Conservation (phyloP, 2,329 filamentous ascomycete species). For the Arthroderma sp. region DNA sequence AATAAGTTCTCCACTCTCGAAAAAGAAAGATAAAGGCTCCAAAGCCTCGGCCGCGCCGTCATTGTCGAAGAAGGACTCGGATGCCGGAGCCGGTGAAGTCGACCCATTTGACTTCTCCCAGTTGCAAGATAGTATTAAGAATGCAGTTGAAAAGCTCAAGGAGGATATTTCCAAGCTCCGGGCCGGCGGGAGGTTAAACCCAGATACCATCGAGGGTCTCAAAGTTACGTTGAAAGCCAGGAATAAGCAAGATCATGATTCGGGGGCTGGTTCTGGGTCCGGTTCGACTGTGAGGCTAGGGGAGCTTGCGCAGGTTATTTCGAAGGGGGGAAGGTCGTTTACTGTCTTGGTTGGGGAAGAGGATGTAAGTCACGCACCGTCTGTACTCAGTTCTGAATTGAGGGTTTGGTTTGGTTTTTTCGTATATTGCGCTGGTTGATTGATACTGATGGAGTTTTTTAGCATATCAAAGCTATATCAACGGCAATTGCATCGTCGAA, state of each 20-base stretch:
- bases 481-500: conserved; percentile 31
- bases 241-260: conserved; percentile 29
- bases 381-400: not conserved
- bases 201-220: conserved; percentile 47
- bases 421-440: not conserved
- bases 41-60: conserved; percentile 22
- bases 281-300: conserved; percentile 43
- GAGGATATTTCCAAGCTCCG: conserved; percentile 50
- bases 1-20: conserved; percentile 29
- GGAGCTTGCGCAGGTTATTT: conserved; percentile 55
- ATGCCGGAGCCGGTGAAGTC: conserved; percentile 18
- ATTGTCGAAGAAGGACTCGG: conserved; percentile 15
- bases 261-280: conserved; percentile 11
- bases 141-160: conserved; percentile 43
- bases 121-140: conserved; percentile 43
- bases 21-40: conserved; percentile 38
- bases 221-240: conserved; percentile 47
- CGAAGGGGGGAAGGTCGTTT: conserved; percentile 47
- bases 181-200: conserved; percentile 49
- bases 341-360: conserved; percentile 53
- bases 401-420: not conserved
- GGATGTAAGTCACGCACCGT: conserved; percentile 35
- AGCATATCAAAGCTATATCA: conserved; percentile 34
- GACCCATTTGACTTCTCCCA: conserved; percentile 50
- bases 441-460: not conserved